Percentiles rank a stretch among this genome's conserved stretches.
phyloP scores from a whole-genome alignment of 2,329 filamentous ascomycete species.

The Hypoxylon sp. region DNA sequence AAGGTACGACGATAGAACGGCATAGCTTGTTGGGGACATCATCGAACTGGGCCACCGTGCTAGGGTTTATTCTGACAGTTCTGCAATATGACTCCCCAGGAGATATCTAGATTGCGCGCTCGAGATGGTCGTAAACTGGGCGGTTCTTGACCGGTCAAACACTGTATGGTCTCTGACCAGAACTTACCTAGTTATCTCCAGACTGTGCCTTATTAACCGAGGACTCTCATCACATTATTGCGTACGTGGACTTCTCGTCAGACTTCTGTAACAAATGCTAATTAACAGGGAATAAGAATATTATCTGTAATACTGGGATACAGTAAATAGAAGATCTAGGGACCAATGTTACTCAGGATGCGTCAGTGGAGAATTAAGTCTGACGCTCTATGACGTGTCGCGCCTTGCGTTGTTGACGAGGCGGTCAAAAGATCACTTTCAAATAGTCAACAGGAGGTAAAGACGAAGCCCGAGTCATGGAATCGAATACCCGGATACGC shows the following conservation, averaged over 20 bases:
- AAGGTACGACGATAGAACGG: background rate
- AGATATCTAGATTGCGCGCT: background rate
- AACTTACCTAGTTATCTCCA: background rate
- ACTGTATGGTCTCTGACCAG: background rate
- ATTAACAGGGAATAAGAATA: background rate
- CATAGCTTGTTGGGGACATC: background rate
- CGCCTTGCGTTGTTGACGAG: background rate
- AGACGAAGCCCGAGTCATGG: slow-evolving; percentile 1
- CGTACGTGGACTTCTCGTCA: background rate
- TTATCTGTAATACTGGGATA: slow-evolving; percentile 1
- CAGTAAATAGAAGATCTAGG: slow-evolving; percentile 7
- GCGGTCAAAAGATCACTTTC: slow-evolving; percentile 6
- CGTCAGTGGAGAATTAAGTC: slow-evolving; percentile 18
- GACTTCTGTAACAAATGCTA: slow-evolving; percentile 1
- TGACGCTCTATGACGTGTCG: slow-evolving; percentile 29
- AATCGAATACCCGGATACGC: slow-evolving; percentile 15
- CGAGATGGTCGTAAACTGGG: background rate
- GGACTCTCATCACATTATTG: background rate
- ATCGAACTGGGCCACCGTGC: background rate
- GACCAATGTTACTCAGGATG: slow-evolving; percentile 8
- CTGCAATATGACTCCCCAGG: background rate
- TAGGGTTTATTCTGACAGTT: background rate
- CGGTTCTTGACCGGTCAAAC: background rate
- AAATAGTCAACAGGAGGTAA: slow-evolving; percentile 5
- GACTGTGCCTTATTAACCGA: slow-evolving; percentile 2